These are phyloP conservation scores for Malus fusca DNA, from an alignment of 306 rosid species.

Conservation along the genomic window DNA sequence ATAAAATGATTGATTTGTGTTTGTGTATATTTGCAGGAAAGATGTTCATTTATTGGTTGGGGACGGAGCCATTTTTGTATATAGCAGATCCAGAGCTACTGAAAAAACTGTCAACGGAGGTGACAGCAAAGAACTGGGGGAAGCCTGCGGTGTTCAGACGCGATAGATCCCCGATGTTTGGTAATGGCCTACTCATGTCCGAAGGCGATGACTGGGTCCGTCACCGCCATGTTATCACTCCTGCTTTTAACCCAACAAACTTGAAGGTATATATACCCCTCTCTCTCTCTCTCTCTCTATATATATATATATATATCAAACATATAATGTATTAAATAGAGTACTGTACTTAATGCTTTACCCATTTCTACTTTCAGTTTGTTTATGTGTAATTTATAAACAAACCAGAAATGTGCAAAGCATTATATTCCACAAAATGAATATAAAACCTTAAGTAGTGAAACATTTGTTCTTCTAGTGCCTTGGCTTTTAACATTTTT, in stretches of 20 bases:
- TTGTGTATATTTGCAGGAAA: slow-evolving; percentile 40
- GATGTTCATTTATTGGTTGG: slow-evolving; percentile 66
- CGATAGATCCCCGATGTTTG: slow-evolving; percentile 74
- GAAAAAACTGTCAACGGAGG: slow-evolving; percentile 53
- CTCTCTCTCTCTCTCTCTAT: not conserved
- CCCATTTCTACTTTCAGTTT: too few species aligned
- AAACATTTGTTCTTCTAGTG: not conserved
- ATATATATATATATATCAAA: not conserved
- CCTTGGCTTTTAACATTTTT: not conserved
- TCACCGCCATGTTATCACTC: slow-evolving; percentile 61
- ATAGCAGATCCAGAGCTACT: slow-evolving; percentile 64
- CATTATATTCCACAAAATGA: not conserved
- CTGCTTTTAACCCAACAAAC: slow-evolving; percentile 56
- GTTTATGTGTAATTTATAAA: not conserved
- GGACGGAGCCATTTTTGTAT: slow-evolving; percentile 76
- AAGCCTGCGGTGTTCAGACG: slow-evolving; percentile 59
- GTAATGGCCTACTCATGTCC: slow-evolving; percentile 59
- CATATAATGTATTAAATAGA: too few species aligned
- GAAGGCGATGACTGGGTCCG: slow-evolving; percentile 75
- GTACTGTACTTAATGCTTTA: too few species aligned
- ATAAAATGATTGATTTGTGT: not conserved
- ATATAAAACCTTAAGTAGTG: not conserved
- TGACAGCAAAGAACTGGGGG: slow-evolving; percentile 67
- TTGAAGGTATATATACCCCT: slow-evolving; percentile 37
- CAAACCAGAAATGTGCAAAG: not conserved